Evolutionary conservation across 768 basidiomycete genomes (phyloP).

Genomic region (Hypsizygus marmoreus): DNA sequence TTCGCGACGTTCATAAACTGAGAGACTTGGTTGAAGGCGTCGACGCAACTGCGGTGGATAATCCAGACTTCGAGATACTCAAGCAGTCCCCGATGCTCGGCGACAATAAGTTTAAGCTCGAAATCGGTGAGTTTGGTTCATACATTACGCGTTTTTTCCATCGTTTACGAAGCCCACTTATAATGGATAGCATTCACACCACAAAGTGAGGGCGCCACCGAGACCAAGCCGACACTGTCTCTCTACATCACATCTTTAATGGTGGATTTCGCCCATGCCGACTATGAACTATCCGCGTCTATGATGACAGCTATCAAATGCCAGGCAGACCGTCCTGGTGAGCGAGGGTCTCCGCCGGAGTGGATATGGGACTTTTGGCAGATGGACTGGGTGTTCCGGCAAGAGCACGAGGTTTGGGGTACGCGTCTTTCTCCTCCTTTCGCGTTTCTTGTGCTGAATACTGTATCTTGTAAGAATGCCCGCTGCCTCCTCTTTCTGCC

Average conservation of each 20-base stretch:
- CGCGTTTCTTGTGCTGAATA: no score
- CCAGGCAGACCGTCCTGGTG: conserved; percentile 58
- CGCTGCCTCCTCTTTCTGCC: conserved; percentile 60
- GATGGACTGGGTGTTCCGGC: conserved; percentile 69
- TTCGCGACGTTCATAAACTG: conserved; percentile 58
- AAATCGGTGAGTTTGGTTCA: conserved; percentile 51
- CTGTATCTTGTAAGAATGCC: conserved; percentile 47
- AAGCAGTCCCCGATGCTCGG: conserved; percentile 67
- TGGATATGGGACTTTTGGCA: conserved; percentile 80
- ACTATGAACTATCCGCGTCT: conserved; percentile 61
- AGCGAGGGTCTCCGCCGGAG: conserved; percentile 63
- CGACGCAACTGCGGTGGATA: conserved; percentile 29
- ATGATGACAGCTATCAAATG: conserved; percentile 77
- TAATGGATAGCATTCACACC: conserved; percentile 22
- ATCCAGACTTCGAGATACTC: conserved; percentile 58
- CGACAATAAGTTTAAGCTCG: conserved; percentile 72
- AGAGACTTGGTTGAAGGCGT: conserved; percentile 57
- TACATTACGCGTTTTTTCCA: not conserved
- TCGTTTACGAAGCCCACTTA: conserved; percentile 5
- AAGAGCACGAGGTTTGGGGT: conserved; percentile 78
- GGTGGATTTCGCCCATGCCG: conserved; percentile 59
- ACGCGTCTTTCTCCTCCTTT: no score
- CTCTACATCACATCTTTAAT: conserved; percentile 69
- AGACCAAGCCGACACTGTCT: conserved; percentile 46
- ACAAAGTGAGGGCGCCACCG: conserved; percentile 23